A percentile compares a stretch with the other conserved stretches of the same genome.
Evolutionary conservation across 495 filamentous ascomycete genomes (phyloP).

Genomic region (Aspergillus avenaceus): DNA sequence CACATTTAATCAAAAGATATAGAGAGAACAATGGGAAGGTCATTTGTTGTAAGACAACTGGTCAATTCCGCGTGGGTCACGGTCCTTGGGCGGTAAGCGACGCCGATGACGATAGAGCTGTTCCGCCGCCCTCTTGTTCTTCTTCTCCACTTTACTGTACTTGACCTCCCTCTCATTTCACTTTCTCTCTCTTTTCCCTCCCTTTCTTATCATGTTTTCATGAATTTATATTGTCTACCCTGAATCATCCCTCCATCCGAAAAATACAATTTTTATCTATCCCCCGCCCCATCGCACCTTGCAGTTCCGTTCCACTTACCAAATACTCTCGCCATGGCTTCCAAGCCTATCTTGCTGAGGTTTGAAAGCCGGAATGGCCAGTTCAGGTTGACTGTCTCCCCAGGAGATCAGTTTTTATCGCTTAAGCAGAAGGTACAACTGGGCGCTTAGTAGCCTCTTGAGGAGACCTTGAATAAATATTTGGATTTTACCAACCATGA

Average conservation of each 20-base stretch:
- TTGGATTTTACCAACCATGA: neutral
- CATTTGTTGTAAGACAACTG: too few species aligned
- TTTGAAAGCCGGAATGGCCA: slow-evolving; percentile 56
- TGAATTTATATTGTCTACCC: neutral
- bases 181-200: neutral
- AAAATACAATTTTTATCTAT: too few species aligned
- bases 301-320: neutral
- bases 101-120: slow-evolving; percentile 17
- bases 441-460: too few species aligned
- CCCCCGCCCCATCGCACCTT: too few species aligned
- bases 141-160: neutral
- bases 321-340: slow-evolving; percentile 31
- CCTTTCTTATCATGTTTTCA: neutral
- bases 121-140: slow-evolving; percentile 3
- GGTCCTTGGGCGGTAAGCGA: neutral
- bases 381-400: slow-evolving; percentile 48
- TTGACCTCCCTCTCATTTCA: neutral
- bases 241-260: too few species aligned
- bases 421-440: slow-evolving; percentile 39
- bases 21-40: neutral
- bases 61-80: slow-evolving; percentile 2
- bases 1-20: neutral
- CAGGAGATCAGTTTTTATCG: slow-evolving; percentile 41
- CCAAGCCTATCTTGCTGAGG: slow-evolving; percentile 44
- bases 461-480: too few species aligned